Base-by-base conservation (phyloP, 148 eudicot genomes). In the Silene latifolia region DNA sequence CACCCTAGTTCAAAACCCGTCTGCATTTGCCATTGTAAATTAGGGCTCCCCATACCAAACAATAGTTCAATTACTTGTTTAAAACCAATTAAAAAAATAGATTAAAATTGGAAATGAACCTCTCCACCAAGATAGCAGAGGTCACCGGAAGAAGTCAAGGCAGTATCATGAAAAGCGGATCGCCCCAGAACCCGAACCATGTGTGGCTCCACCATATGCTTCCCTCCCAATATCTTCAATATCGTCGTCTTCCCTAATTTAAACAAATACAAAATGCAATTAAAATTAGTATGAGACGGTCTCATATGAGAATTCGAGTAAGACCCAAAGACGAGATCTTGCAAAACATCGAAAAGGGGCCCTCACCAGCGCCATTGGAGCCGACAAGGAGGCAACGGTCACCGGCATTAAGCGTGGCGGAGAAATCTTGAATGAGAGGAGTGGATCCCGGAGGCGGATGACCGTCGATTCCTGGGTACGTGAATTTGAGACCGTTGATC, bases 391-490 rank as follows among this genome's bases (percentile, higher is more conserved):
- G 90, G 81, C 92, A 89, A 0, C 96, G 96, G 29, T 92, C 78
- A 39, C 91, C 91, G 77, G 94, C 62, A 47, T 74, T 63, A 44
- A 95, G 94, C 19, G 89, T 54, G 65, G 88, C 84, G 46, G 81
- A 75, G 79, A 95, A 86, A 14, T 89, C 87, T 5, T 89, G 76
- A 47, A 95, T 95, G 2, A 95, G 79, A 32, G 98, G 97, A 21
- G 79, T 80, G 13, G 98, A 92, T 5, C 98, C 97, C 7, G 97
- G 98, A 4, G 98, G 97, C 5, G 98, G 98, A 70, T 89, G 91
- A 65, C 96, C 98, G 85, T 94, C 97, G 84, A 94, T 91, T 66
- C 98, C 97, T 0, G 98, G 98, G 87, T 94, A 94, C 2, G 97
- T 94, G 90, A 94, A 94, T 53, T 81, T 85, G 35, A 94, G 85